Conservation (phyloP, 2,329 filamentous ascomycete genomes). For the Aspergillus fumigatus region DNA sequence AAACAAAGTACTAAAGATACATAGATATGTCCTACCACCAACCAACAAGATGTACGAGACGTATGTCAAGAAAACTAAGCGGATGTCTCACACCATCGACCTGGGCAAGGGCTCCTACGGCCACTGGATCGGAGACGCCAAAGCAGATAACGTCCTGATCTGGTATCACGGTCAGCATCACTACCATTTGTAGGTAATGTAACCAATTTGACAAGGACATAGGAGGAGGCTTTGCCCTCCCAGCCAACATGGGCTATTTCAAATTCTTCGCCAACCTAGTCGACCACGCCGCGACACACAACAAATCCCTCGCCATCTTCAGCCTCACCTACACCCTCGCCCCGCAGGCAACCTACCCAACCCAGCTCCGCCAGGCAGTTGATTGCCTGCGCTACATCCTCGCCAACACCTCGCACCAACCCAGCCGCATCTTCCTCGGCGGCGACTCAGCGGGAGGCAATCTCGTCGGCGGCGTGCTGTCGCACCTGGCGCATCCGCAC, state of each 20-base stretch:
- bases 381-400: slow-evolving; percentile 38
- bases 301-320: slow-evolving; percentile 47
- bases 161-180: slow-evolving; percentile 33
- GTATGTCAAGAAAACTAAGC: slow-evolving; percentile 21
- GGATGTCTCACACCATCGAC: slow-evolving; percentile 24
- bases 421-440: slow-evolving; percentile 35
- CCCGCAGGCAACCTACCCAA: slow-evolving; percentile 41
- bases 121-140: slow-evolving; percentile 36
- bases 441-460: slow-evolving; percentile 46
- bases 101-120: slow-evolving; percentile 31
- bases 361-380: slow-evolving; percentile 40
- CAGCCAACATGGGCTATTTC: slow-evolving; percentile 46
- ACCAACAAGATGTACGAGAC: slow-evolving; percentile 27
- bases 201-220: neutral
- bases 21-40: slow-evolving; percentile 18
- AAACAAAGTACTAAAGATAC: neutral
- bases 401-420: slow-evolving; percentile 26
- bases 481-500: slow-evolving; percentile 51
- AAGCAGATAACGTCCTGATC: slow-evolving; percentile 36
- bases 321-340: slow-evolving; percentile 58
- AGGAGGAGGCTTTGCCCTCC: slow-evolving; percentile 55
- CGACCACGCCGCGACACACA: slow-evolving; percentile 37
- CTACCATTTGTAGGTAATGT: no score
- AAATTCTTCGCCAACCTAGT: slow-evolving; percentile 46
- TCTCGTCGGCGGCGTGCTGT: slow-evolving; percentile 35